Evolutionary conservation across 768 basidiomycete genomes (phyloP).

Genomic region (Piloderma croceum): DNA sequence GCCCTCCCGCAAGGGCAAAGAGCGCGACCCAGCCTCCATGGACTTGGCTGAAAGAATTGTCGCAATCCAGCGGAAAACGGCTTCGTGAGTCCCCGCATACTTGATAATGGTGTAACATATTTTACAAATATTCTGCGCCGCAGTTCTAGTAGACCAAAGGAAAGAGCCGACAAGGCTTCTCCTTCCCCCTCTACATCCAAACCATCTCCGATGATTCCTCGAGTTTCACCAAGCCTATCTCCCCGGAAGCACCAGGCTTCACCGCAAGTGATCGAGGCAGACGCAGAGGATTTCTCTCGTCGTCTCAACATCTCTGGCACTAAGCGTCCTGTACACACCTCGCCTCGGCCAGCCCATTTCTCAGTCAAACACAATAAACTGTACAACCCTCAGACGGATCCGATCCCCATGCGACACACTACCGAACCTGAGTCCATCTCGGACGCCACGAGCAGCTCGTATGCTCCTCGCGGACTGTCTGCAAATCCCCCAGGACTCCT

Average conservation of each 20-base stretch:
- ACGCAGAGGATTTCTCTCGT: constrained; percentile 70
- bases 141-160: no score
- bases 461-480: constrained; percentile 36
- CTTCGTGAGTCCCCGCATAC: constrained; percentile 45
- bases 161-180: no score
- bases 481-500: constrained; percentile 23
- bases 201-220: constrained; percentile 9
- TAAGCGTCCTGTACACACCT: constrained; percentile 30
- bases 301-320: constrained; percentile 61
- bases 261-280: constrained; percentile 44
- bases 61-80: constrained; percentile 60
- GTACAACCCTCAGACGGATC: constrained; percentile 69
- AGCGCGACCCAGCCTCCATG: constrained; percentile 33
- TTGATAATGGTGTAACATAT: no score
- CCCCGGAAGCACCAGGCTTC: constrained; percentile 32
- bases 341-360: constrained; percentile 27
- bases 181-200: not conserved
- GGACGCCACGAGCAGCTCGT: constrained; percentile 50
- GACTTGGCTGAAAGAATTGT: constrained; percentile 62
- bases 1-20: constrained; percentile 27
- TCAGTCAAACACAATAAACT: constrained; percentile 42
- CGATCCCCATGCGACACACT: constrained; percentile 53
- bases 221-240: constrained; percentile 39
- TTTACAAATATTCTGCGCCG: no score
- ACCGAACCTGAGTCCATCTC: constrained; percentile 64